Conservation (phyloP, 352 stramenopile species). For the Pythium phragmiticola region DNA sequence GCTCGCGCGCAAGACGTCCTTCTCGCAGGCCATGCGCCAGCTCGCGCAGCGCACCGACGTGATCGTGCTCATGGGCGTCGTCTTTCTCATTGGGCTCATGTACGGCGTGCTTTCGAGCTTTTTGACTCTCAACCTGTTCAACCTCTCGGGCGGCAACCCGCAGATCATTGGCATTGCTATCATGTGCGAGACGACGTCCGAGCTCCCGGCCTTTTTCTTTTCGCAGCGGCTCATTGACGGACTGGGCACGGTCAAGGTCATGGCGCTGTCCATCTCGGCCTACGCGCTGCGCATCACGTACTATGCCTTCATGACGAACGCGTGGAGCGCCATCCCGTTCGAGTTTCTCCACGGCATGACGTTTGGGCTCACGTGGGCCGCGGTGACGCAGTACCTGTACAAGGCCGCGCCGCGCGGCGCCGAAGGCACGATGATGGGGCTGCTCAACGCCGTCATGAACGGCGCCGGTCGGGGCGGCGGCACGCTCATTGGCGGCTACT, state of each 20-base stretch:
- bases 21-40: constrained; percentile 38
- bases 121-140: constrained; percentile 80
- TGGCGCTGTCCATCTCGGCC: constrained; percentile 65
- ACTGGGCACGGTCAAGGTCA: constrained; percentile 67
- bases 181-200: constrained; percentile 75
- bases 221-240: constrained; percentile 64
- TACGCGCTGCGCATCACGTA: constrained; percentile 71
- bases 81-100: constrained; percentile 82
- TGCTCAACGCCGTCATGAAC: constrained; percentile 77
- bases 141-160: constrained; percentile 63
- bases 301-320: constrained; percentile 77
- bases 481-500: constrained; percentile 71
- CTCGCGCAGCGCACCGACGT: constrained; percentile 54
- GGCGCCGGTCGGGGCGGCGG: constrained; percentile 58
- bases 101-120: constrained; percentile 82
- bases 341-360: constrained; percentile 78
- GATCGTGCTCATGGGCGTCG: constrained; percentile 67
- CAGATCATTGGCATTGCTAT: constrained; percentile 82
- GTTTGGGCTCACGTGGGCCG: constrained; percentile 72
- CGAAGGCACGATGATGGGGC: constrained; percentile 72
- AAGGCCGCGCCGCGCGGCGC: constrained; percentile 50
- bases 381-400: constrained; percentile 79
- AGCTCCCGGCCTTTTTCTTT: constrained; percentile 83
- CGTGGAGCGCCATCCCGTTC: constrained; percentile 76
- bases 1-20: constrained; percentile 34